Conservation (phyloP, 257 asterid genomes). For the Solanum appendiculatum region DNA sequence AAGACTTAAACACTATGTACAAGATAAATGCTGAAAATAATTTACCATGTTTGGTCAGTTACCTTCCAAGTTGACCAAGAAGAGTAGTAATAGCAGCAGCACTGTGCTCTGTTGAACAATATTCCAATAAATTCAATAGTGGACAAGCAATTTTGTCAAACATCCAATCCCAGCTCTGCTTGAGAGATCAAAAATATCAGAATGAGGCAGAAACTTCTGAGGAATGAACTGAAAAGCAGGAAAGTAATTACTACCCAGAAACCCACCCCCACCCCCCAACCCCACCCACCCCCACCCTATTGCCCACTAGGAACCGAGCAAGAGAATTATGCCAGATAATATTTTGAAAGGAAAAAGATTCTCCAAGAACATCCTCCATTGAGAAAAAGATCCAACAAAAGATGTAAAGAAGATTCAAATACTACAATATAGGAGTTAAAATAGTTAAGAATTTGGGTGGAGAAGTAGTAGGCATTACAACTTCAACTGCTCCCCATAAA, state of each 20-base stretch:
- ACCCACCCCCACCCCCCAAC: not conserved
- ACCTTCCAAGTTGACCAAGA: constrained; percentile 93
- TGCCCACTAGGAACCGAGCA: not conserved
- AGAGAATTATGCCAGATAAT: not conserved
- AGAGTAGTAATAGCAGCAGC: constrained; percentile 47
- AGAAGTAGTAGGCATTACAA: not conserved
- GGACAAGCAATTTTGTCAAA: constrained; percentile 31
- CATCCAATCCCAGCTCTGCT: constrained; percentile 90
- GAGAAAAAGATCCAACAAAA: not conserved
- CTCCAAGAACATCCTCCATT: not conserved
- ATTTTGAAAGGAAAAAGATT: not conserved
- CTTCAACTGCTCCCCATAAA: not conserved
- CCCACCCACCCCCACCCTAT: not conserved
- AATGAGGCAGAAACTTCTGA: not conserved
- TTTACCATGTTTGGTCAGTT: not conserved
- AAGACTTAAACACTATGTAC: not conserved
- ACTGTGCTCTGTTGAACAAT: constrained; percentile 26
- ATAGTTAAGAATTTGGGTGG: not conserved
- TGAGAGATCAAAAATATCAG: not conserved
- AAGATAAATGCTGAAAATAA: not conserved
- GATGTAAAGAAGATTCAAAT: not conserved
- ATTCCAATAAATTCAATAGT: constrained; percentile 37
- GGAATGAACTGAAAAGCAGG: not conserved
- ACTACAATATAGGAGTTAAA: not conserved
- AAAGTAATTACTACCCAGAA: not conserved